Base-by-base conservation (phyloP, 345 rosid genomes). In the Bruguiera sexangula region DNA sequence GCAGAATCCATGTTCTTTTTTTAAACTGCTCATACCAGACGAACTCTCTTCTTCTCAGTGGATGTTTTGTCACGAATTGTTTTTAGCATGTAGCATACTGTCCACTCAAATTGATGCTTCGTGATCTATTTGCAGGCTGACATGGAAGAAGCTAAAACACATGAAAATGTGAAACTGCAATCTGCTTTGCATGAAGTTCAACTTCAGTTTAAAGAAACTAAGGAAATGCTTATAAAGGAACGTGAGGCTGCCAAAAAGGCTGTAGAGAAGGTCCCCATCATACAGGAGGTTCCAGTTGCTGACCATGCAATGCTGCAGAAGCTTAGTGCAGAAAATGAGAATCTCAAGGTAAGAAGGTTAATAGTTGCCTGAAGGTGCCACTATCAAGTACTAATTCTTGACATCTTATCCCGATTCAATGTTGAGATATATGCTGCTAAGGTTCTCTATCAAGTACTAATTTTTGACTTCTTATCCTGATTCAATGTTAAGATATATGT, bases 101-200 rank as follows among this genome's bases (percentile, higher is more conserved):
- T 51, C 8, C 34, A 58, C 36, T 50, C 18, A 59, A 57, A 32
- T 8, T 65, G 43, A 26, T 27, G 6, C 5, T n/a, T 21, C 24
- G 3, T 37, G 20, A 61, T 30, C 43, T 1, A 21, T 62, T 53
- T 80, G 72, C 75, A 95, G 98, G 89, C 86, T 86, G 99, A 95
- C 74, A 27, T 89, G 62, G 99, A 95, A 86, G 99, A 92, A 78
- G 83, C 97, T 67, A 92, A 95, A 82, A 92, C 81, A 19, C 97
- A 89, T 80, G 99, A 95, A 70, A 89, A 86, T 82, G 87, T 81
- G 3, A 95, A 90, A 79, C 81, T 90, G 27, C 92, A 92, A 75
- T 85, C 92, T 73, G 81, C 96, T 76, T 83, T 95, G 79, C 90
- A 85, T 67, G 94, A 87, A 66, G 78, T 92, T 77, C 93, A 92